These are phyloP conservation scores for Lactarius quietus DNA, from an alignment of 768 basidiomycete genomes.

Conservation along the genomic window DNA sequence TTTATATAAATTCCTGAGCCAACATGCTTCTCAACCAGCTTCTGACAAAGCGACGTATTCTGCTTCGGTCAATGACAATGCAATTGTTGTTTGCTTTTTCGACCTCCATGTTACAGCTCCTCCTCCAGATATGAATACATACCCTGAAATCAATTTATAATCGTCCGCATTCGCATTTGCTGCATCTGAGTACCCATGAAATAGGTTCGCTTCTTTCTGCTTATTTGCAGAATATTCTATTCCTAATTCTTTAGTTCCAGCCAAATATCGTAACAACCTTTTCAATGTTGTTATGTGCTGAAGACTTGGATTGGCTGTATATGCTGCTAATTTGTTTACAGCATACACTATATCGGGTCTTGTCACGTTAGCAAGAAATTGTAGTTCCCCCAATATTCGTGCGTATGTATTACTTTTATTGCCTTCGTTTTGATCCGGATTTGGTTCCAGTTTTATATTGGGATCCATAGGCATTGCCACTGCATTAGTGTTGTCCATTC, in stretches of 20 bases:
- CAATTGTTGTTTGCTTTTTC: not conserved
- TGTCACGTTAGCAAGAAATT: not conserved
- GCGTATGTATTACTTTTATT: not conserved
- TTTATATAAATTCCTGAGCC: not conserved
- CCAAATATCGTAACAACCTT: not conserved
- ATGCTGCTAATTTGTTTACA: not conserved
- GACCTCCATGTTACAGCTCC: not conserved
- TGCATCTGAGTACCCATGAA: not conserved
- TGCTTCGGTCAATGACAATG: not conserved
- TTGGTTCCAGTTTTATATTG: not conserved
- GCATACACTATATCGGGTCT: not conserved
- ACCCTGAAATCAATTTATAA: fast-evolving
- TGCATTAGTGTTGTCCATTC: not conserved
- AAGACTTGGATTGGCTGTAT: not conserved
- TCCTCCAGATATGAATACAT: not conserved
- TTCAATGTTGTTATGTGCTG: not conserved
- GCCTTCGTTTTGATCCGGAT: not conserved
- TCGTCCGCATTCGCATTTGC: not conserved
- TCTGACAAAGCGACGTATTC: not conserved
- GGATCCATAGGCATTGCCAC: not conserved
- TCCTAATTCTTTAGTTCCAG: not conserved
- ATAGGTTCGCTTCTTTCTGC: not conserved
- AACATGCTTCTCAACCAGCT: not conserved
- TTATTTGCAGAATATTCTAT: not conserved
- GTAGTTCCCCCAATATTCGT: not conserved